A percentile compares a stretch with the other conserved stretches of the same genome.
Conservation (phyloP, 805 yeast species). For the Ogataea minuta region DNA sequence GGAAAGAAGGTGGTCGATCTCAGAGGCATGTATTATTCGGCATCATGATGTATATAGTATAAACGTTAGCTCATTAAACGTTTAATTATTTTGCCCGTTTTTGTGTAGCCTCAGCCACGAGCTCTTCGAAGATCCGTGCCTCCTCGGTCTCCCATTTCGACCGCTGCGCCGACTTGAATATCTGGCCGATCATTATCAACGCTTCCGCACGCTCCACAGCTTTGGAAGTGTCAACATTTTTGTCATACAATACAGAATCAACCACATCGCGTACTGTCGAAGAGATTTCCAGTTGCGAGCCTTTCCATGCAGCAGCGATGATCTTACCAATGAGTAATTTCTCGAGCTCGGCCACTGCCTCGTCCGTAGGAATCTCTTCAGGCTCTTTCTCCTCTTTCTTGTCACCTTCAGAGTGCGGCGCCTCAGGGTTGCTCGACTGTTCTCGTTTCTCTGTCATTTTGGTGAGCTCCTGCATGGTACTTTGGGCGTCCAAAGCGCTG, state of each 20-base stretch:
- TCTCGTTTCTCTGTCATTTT: constrained; percentile 59
- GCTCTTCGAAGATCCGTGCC: constrained; percentile 84
- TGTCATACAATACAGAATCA: constrained; percentile 72
- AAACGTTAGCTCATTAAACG: constrained; percentile 6
- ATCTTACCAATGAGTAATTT: constrained; percentile 82
- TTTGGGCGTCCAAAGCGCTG: constrained; percentile 85
- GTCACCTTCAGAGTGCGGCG: constrained; percentile 17
- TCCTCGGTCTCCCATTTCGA: constrained; percentile 90
- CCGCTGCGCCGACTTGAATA: constrained; percentile 65
- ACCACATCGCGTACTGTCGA: constrained; percentile 79
- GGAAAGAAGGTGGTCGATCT: constrained; percentile 95
- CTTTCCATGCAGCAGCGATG: constrained; percentile 93
- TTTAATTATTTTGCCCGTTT: constrained; percentile 51
- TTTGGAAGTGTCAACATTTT: constrained; percentile 54
- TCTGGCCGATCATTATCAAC: constrained; percentile 64
- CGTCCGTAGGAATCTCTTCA: constrained; percentile 43
- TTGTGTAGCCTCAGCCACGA: constrained; percentile 81
- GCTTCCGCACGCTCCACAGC: constrained; percentile 80
- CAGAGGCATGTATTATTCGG: constrained; percentile 76
- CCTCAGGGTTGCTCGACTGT: constrained; percentile 26
- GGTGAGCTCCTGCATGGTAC: constrained; percentile 69
- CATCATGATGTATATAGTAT: constrained; percentile 20
- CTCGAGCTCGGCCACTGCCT: constrained; percentile 71
- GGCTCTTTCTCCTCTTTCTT: constrained; percentile 20
- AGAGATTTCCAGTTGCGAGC: constrained; percentile 83